Evolutionary conservation across 768 basidiomycete species (phyloP).

Genomic region (Rossbeevera mucosa): DNA sequence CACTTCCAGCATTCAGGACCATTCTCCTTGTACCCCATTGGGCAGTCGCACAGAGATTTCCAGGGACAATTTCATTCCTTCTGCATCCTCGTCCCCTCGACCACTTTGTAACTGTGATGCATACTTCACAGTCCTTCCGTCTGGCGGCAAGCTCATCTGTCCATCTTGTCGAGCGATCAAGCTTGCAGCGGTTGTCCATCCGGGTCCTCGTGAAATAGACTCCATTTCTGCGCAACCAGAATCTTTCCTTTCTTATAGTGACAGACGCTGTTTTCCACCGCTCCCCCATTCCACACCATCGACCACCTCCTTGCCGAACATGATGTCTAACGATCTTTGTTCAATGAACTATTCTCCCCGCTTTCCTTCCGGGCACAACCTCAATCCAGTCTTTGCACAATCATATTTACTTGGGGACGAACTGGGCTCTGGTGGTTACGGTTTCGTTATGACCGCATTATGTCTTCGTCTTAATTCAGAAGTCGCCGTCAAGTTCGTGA

Average conservation of each 20-base stretch:
- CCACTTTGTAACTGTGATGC: neutral
- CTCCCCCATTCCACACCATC: constrained; percentile 4
- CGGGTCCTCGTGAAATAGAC: neutral
- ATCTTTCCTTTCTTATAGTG: constrained; percentile 22
- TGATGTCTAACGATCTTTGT: constrained; percentile 10
- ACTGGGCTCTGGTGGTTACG: constrained; percentile 89
- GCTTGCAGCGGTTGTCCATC: neutral
- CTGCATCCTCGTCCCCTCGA: neutral
- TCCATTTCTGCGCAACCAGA: neutral
- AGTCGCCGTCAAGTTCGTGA: constrained; percentile 94
- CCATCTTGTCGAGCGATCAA: neutral
- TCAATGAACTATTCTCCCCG: constrained; percentile 38
- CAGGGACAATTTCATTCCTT: neutral
- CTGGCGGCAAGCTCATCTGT: neutral
- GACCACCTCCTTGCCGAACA: neutral
- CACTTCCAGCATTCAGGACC: neutral
- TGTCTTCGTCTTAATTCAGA: constrained; percentile 57
- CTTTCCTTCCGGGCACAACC: constrained; percentile 58
- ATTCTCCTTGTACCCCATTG: neutral
- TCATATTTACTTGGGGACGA: constrained; percentile 65
- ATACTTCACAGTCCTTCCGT: neutral
- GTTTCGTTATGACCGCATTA: constrained; percentile 87
- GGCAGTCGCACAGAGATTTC: neutral
- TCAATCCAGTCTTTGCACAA: constrained; percentile 57
- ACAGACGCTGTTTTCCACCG: neutral